phyloP scores from a whole-genome alignment of 192 early-diverging fungal genomes.

The Coemansia sp. region DNA sequence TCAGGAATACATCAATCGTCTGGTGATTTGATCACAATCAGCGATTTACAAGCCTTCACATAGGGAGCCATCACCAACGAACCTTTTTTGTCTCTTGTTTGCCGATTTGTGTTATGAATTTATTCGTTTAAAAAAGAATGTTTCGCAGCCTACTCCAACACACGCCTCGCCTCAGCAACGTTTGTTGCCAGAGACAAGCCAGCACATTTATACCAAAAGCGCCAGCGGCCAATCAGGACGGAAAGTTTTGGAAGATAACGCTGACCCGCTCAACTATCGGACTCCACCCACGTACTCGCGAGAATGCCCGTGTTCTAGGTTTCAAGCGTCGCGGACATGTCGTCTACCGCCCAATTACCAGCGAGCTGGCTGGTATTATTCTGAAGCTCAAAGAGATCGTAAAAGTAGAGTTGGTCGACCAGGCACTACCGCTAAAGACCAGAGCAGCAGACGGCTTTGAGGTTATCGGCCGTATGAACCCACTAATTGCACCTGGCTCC shows the following conservation, averaged over 20 bases:
- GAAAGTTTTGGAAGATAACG: conserved; percentile 61
- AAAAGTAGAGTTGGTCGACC: conserved; percentile 52
- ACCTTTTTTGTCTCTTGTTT: neutral
- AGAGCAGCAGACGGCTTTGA: conserved; percentile 36
- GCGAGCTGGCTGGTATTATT: conserved; percentile 59
- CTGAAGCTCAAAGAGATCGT: conserved; percentile 67
- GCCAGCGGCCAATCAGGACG: conserved; percentile 10
- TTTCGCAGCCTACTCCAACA: conserved; percentile 11
- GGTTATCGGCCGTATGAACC: conserved; percentile 49
- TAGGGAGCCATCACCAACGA: neutral
- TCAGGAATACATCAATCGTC: too few relatives aligned
- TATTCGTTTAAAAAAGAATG: conserved; percentile 5
- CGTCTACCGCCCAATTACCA: conserved; percentile 56
- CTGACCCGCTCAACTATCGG: conserved; percentile 61
- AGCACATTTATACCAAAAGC: neutral
- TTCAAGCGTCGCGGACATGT: conserved; percentile 58
- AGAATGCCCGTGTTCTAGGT: conserved; percentile 56
- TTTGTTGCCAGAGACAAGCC: conserved; percentile 3
- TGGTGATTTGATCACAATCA: neutral
- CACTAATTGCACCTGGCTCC: conserved; percentile 39
- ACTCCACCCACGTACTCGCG: conserved; percentile 51
- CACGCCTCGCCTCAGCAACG: neutral
- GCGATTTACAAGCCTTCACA: too few relatives aligned
- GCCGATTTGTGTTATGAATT: neutral
- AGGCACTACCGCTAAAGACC: conserved; percentile 21